These are phyloP conservation scores for Colletotrichum tamarilloi DNA, from an alignment of 2,329 filamentous ascomycete genomes.

Conservation along the genomic window DNA sequence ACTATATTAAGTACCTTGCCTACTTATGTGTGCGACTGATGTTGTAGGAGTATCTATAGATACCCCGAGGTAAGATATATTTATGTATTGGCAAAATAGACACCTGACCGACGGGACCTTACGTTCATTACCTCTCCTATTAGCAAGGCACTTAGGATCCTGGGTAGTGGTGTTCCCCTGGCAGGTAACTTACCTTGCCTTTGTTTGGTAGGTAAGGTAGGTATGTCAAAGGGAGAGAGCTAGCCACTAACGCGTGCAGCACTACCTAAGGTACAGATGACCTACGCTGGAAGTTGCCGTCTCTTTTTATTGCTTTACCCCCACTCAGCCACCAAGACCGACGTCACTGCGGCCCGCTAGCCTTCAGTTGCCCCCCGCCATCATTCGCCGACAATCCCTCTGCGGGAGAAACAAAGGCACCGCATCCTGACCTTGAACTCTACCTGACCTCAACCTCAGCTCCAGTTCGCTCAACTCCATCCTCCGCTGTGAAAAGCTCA, in stretches of 20 bases:
- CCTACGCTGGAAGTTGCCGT: no score
- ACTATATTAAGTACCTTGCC: no score
- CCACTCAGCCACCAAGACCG: slow-evolving; percentile 11
- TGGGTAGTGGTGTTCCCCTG: no score
- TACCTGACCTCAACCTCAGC: slow-evolving; percentile 9
- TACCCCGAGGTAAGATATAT: background rate
- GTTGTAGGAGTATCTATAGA: background rate
- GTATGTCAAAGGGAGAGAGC: no score
- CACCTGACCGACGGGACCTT: background rate
- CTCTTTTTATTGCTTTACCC: background rate
- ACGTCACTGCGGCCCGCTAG: slow-evolving; percentile 20
- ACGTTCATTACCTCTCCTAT: no score
- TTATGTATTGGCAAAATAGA: background rate
- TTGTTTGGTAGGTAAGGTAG: no score
- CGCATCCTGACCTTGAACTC: background rate
- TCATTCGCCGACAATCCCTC: slow-evolving; percentile 5
- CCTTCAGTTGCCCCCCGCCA: background rate
- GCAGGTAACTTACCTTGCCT: background rate
- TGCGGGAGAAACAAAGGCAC: slow-evolving; percentile 7
- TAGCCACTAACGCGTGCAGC: no score
- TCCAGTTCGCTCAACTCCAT: background rate
- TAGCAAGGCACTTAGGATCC: no score
- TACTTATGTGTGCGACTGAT: background rate
- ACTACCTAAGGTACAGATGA: no score
- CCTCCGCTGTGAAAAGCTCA: background rate